Evolutionary conservation across 2,329 filamentous ascomycete genomes (phyloP).

Genomic region (Alternaria viburni): DNA sequence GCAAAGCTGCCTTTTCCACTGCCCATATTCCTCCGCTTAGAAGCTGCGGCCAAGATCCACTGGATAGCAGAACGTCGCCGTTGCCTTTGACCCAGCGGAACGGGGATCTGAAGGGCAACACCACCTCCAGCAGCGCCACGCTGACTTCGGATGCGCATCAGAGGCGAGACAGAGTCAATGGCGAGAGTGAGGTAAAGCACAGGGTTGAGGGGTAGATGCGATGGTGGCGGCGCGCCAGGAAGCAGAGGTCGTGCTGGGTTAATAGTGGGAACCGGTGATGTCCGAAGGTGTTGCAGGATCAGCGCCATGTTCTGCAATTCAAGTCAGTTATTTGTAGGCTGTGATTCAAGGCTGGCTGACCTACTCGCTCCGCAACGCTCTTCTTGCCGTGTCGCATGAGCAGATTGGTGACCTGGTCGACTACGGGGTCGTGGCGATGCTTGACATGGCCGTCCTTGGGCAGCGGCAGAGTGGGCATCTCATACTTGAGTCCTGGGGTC

Average conservation of each 20-base stretch:
- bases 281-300: constrained; percentile 84
- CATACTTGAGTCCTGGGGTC: constrained; percentile 74
- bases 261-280: constrained; percentile 77
- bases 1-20: constrained; percentile 77
- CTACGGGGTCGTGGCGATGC: constrained; percentile 82
- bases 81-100: constrained; percentile 76
- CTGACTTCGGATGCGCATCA: constrained; percentile 78
- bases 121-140: constrained; percentile 87
- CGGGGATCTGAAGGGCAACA: constrained; percentile 79
- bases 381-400: constrained; percentile 93
- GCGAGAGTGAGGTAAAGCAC: constrained; percentile 87
- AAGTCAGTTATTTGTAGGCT: neutral
- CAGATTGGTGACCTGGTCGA: constrained; percentile 86
- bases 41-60: constrained; percentile 89
- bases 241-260: constrained; percentile 74
- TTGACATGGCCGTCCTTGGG: constrained; percentile 70
- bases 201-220: constrained; percentile 86
- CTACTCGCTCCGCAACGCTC: constrained; percentile 84
- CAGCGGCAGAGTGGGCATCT: constrained; percentile 71
- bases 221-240: constrained; percentile 76
- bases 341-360: constrained; percentile 28
- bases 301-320: constrained; percentile 75
- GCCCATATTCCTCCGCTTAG: constrained; percentile 75
- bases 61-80: constrained; percentile 77
- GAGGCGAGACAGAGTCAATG: constrained; percentile 89